phyloP scores from a whole-genome alignment of 2,329 filamentous ascomycete species.

The Cryoendolithus antarcticus region DNA sequence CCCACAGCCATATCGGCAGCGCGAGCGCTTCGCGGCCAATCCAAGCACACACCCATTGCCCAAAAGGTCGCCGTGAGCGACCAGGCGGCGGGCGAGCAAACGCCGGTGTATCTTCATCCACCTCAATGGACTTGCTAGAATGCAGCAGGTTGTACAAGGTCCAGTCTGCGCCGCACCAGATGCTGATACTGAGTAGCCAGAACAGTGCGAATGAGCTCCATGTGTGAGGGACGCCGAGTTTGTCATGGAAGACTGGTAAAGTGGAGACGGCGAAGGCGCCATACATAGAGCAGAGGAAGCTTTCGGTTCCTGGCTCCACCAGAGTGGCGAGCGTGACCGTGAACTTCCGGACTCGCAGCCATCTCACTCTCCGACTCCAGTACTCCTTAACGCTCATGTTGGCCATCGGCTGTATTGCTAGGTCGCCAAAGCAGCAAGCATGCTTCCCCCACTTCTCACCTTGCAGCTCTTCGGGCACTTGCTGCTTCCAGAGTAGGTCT shows the following conservation, averaged over 20 bases:
- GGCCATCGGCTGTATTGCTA: constrained; percentile 81
- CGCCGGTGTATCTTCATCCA: constrained; percentile 58
- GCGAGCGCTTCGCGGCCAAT: constrained; percentile 70
- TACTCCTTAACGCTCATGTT: constrained; percentile 69
- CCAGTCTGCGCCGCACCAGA: constrained; percentile 69
- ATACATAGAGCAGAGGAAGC: constrained; percentile 69
- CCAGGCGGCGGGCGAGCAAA: constrained; percentile 49
- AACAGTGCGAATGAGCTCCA: constrained; percentile 54
- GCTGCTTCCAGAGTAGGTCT: constrained; percentile 71
- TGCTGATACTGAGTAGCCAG: constrained; percentile 52
- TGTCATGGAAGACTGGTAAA: constrained; percentile 48
- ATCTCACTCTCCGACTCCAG: constrained; percentile 67
- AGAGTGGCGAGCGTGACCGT: constrained; percentile 81
- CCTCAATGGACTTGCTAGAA: constrained; percentile 55
- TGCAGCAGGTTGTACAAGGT: constrained; percentile 63
- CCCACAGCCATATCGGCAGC: constrained; percentile 80
- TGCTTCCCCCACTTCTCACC: constrained; percentile 56
- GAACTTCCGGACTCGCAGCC: constrained; percentile 89
- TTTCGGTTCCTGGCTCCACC: constrained; percentile 86
- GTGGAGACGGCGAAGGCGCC: constrained; percentile 69
- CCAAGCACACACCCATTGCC: constrained; percentile 72
- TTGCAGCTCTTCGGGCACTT: constrained; percentile 29
- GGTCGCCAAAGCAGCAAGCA: constrained; percentile 68
- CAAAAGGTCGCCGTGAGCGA: constrained; percentile 43
- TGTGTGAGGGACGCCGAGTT: constrained; percentile 45